These are phyloP conservation scores for Tephrocybe rancida DNA, from an alignment of 768 basidiomycete species.

Conservation along the genomic window DNA sequence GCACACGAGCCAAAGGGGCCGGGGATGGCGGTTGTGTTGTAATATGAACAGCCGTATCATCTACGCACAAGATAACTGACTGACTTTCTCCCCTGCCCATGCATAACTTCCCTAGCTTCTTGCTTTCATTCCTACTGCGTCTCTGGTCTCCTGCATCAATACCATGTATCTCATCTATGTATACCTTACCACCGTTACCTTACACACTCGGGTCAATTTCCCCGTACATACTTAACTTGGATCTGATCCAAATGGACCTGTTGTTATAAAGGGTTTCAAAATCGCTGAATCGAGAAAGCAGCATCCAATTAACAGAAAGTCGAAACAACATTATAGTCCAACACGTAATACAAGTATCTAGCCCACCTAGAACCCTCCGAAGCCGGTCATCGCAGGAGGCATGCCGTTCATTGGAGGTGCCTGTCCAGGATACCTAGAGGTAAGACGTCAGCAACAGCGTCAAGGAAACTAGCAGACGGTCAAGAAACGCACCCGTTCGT, in stretches of 20 bases:
- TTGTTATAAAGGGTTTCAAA: not conserved
- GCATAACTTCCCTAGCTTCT: not conserved
- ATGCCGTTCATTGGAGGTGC: conserved; percentile 75
- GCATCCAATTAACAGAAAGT: conserved; percentile 27
- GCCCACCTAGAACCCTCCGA: conserved; percentile 36
- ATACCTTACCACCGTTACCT: conserved; percentile 16
- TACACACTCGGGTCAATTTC: not conserved
- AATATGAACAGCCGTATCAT: conserved; percentile 42
- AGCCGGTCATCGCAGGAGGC: conserved; percentile 73
- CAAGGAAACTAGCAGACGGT: conserved; percentile 7
- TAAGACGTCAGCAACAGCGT: not conserved
- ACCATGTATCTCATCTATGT: conserved; percentile 21
- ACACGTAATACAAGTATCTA: conserved; percentile 30
- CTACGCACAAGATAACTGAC: not conserved
- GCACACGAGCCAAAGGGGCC: conserved; percentile 69
- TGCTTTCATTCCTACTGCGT: not conserved
- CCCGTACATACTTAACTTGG: not conserved
- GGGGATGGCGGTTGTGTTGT: conserved; percentile 56
- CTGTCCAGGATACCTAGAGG: conserved; percentile 58
- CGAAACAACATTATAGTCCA: conserved; percentile 24
- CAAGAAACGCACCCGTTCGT: conserved; percentile 70
- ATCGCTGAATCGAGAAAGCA: not conserved
- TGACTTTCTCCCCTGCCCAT: not conserved
- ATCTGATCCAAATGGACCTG: not conserved
- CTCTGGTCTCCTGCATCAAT: conserved; percentile 12